Percentiles rank a stretch among this genome's conserved stretches.
phyloP scores from a whole-genome alignment of 176 grass and related monocot species.

The Oryza meridionalis region DNA sequence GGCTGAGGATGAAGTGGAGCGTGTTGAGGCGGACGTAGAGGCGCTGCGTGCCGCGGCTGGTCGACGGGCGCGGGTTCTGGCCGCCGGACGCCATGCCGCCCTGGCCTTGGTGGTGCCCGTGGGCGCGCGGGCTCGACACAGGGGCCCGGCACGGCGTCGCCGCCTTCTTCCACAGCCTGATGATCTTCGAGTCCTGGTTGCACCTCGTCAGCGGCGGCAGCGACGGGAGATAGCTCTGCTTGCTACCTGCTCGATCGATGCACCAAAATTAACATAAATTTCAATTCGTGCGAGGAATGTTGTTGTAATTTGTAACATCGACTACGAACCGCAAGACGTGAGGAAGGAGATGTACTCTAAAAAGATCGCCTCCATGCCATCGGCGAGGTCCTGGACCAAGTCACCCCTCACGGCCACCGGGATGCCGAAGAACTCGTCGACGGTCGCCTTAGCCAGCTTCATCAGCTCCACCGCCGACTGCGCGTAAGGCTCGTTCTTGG shows the following conservation, averaged over 20 bases:
- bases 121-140: conserved; percentile 15
- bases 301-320: neutral
- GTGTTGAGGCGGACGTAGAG: conserved; percentile 97
- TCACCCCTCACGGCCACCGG: conserved; percentile 61
- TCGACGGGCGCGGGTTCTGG: conserved; percentile 79
- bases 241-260: conserved; percentile 44
- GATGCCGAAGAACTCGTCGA: conserved; percentile 88
- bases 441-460: conserved; percentile 76
- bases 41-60: conserved; percentile 91
- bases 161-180: conserved; percentile 73
- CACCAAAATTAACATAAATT: neutral
- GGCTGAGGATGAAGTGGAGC: conserved; percentile 79
- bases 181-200: conserved; percentile 87
- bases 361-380: conserved; percentile 59
- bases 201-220: conserved; percentile 77
- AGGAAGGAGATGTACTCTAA: conserved; percentile 83
- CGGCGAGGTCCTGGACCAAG: conserved; percentile 78
- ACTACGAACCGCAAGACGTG: conserved; percentile 68
- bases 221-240: conserved; percentile 71
- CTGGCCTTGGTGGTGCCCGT: conserved; percentile 38
- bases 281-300: neutral
- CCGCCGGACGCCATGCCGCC: conserved; percentile 48
- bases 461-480: conserved; percentile 83
- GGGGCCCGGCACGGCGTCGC: conserved; percentile 63
- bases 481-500: conserved; percentile 71